Evolutionary conservation across 345 rosid genomes (phyloP).

Genomic region (Corymbia maculata): DNA sequence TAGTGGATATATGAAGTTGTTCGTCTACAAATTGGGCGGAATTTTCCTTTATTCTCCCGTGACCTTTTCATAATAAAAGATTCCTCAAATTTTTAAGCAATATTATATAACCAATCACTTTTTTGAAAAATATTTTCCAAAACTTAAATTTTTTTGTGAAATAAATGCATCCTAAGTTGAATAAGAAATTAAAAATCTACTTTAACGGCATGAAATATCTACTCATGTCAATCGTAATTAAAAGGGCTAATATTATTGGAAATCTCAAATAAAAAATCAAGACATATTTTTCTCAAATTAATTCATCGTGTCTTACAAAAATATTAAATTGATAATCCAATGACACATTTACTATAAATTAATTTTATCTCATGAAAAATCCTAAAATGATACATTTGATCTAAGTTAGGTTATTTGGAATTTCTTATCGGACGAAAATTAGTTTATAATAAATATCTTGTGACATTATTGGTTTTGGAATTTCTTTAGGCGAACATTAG

Average conservation of each 20-base stretch:
- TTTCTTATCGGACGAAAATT: not conserved
- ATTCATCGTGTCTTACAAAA: not conserved
- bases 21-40: not conserved
- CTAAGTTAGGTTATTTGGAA: not conserved
- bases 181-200: not conserved
- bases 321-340: not conserved
- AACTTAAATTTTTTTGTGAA: no score
- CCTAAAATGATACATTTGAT: not conserved
- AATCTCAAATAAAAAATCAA: not conserved
- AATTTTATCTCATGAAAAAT: not conserved
- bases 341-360: not conserved
- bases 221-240: not conserved
- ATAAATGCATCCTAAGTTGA: not conserved
- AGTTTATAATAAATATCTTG: accelerated
- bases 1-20: not conserved
- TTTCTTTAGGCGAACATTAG: not conserved
- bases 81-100: not conserved
- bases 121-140: not conserved
- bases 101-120: no score
- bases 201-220: not conserved
- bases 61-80: not conserved
- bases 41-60: not conserved
- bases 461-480: not conserved
- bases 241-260: not conserved
- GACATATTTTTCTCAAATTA: not conserved